phyloP scores from a whole-genome alignment of 768 basidiomycete species.

The Agrocybe chaxingu region DNA sequence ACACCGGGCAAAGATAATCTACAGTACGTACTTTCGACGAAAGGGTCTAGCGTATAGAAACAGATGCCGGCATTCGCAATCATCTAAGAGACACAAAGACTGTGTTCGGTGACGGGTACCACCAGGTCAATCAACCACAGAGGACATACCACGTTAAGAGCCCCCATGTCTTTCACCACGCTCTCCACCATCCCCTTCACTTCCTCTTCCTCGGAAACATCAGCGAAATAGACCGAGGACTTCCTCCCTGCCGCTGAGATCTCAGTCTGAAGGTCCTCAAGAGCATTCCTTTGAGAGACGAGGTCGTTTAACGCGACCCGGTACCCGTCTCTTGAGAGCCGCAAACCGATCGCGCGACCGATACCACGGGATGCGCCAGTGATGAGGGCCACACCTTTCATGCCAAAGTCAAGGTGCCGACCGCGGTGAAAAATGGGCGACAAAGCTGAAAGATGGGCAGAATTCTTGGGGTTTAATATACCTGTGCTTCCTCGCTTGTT shows the following conservation, averaged over 20 bases:
- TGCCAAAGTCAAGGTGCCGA: no score
- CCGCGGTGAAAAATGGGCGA: no score
- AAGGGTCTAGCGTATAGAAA: conserved; percentile 1
- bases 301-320: conserved; percentile 45
- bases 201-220: conserved; percentile 37
- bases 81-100: conserved; percentile 17
- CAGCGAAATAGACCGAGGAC: conserved; percentile 21
- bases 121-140: no score
- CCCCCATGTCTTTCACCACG: conserved; percentile 30
- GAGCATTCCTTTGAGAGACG: conserved; percentile 19
- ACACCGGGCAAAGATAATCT: background rate
- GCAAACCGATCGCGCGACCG: conserved; percentile 42
- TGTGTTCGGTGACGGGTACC: no score
- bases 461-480: no score
- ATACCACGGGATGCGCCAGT: conserved; percentile 41
- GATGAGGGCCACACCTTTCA: conserved; percentile 19
- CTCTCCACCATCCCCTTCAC: conserved; percentile 35
- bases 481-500: no score
- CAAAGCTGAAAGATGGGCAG: no score
- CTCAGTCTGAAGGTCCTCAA: conserved; percentile 24
- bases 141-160: conserved; percentile 40
- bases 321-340: conserved; percentile 44
- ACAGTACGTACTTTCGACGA: conserved; percentile 16
- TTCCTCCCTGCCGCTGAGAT: conserved; percentile 23
- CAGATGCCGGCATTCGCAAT: conserved; percentile 27